These are phyloP conservation scores for Phaffia australis DNA, from an alignment of 768 basidiomycete genomes.

Conservation along the genomic window DNA sequence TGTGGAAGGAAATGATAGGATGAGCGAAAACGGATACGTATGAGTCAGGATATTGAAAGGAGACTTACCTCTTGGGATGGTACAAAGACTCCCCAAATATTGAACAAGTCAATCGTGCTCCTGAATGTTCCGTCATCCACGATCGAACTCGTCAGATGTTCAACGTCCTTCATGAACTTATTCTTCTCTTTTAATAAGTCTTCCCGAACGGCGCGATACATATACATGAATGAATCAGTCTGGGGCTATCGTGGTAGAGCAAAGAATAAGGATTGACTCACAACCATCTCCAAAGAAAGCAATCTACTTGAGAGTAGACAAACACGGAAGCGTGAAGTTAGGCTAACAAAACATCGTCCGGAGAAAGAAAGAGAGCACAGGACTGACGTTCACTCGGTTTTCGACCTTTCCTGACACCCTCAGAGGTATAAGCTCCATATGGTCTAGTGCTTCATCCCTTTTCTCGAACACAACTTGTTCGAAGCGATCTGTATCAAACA, in stretches of 20 bases:
- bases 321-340: too few relatives aligned
- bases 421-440: slow-evolving; percentile 29
- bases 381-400: slow-evolving; percentile 30
- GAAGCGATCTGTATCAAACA: too few relatives aligned
- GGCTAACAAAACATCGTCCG: too few relatives aligned
- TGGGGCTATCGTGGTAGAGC: background rate
- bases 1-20: too few relatives aligned
- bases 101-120: slow-evolving; percentile 32
- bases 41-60: background rate
- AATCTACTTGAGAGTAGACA: too few relatives aligned
- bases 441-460: background rate
- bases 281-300: slow-evolving; percentile 38
- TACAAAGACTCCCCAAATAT: slow-evolving; percentile 34
- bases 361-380: too few relatives aligned
- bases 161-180: slow-evolving; percentile 33
- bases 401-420: slow-evolving; percentile 29
- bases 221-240: background rate
- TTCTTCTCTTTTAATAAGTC: slow-evolving; percentile 31
- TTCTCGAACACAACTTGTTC: too few relatives aligned
- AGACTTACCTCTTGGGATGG: slow-evolving; percentile 31
- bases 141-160: slow-evolving; percentile 31
- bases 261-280: slow-evolving; percentile 23
- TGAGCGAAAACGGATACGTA: too few relatives aligned
- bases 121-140: slow-evolving; percentile 33
- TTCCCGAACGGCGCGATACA: slow-evolving; percentile 7